Evolutionary conservation across 768 basidiomycete genomes (phyloP).

Genomic region (Brasilioporus rufonigricans): DNA sequence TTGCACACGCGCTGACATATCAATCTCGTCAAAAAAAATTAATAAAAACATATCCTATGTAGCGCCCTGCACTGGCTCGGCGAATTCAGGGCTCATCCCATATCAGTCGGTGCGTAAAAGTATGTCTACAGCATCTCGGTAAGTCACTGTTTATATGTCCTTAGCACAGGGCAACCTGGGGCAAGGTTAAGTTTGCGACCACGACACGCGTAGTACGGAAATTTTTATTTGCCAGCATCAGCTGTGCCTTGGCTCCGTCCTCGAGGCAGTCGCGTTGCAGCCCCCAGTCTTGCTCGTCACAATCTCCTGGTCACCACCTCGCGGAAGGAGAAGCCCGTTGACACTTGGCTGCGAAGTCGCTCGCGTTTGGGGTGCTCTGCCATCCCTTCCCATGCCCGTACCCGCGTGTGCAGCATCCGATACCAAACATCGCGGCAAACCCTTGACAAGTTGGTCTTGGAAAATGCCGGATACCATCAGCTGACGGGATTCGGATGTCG

Average conservation of each 20-base stretch:
- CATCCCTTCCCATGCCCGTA: conserved; percentile 7
- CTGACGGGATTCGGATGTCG: conserved; percentile 5
- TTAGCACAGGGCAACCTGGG: conserved; percentile 17
- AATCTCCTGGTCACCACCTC: conserved; percentile 16
- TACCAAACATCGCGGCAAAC: not conserved
- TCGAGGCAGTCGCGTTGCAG: conserved; percentile 35
- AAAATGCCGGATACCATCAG: conserved; percentile 11
- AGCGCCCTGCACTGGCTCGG: conserved; percentile 4
- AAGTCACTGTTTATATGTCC: conserved; percentile 8
- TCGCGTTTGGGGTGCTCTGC: conserved; percentile 12
- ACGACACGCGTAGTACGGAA: conserved; percentile 27
- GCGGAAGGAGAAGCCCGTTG: conserved; percentile 12
- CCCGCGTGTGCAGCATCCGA: not conserved
- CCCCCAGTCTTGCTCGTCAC: conserved; percentile 14
- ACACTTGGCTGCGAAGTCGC: conserved; percentile 9
- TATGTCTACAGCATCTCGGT: conserved; percentile 12
- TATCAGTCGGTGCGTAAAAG: conserved; percentile 15
- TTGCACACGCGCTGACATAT: conserved; percentile 6
- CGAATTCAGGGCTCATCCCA: conserved; percentile 14
- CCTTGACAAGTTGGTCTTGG: conserved; percentile 4
- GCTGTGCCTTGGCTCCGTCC: conserved; percentile 32
- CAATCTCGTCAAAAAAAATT: conserved; percentile 10
- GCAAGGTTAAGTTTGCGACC: conserved; percentile 33
- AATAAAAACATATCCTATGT: conserved; percentile 4
- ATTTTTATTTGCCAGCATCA: conserved; percentile 25